Base-by-base conservation (phyloP, 306 rosid species). In the Aeschynomene evenia region DNA sequence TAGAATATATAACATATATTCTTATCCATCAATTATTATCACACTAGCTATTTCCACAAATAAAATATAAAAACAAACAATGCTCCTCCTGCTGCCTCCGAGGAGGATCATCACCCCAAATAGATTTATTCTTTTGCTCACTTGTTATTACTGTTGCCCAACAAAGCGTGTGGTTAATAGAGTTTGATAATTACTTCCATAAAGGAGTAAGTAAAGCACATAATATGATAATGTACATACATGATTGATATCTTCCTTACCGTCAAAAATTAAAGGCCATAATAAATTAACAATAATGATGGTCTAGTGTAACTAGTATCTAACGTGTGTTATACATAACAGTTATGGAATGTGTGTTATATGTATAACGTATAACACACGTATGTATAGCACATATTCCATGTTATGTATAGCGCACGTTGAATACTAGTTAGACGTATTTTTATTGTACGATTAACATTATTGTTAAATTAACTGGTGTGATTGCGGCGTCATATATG, bases 241-340 rank as follows among this genome's bases (percentile, higher is more conserved):
- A n/a, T n/a, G n/a, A n/a, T n/a, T n/a, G 10, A 19, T 61, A 64
- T 52, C 64, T 63, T 64, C 36, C 53, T n/a, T n/a, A 74, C 72
- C 15, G 16, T 19, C 14, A 63, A 42, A 8, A 62, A 51, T 36
- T 50, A 36, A 10, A 40, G 13, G 48, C 16, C 48, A 13, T n/a
- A n/a, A n/a, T n/a, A n/a, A n/a, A n/a, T n/a, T n/a, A n/a, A n/a
- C n/a, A n/a, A n/a, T n/a, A n/a, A n/a, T n/a, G n/a, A n/a, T n/a
- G n/a, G n/a, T n/a, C n/a, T n/a, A n/a, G n/a, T n/a, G n/a, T n/a
- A n/a, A n/a, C n/a, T n/a, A n/a, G n/a, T n/a, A n/a, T n/a, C n/a
- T n/a, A n/a, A n/a, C n/a, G n/a, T n/a, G n/a, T n/a, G n/a, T n/a
- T n/a, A n/a, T n/a, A n/a, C n/a, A n/a, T n/a, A n/a, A n/a, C n/a